Evolutionary conservation across 169 alveolate species (phyloP).

Genomic region (Perkinsus chesapeaki): DNA sequence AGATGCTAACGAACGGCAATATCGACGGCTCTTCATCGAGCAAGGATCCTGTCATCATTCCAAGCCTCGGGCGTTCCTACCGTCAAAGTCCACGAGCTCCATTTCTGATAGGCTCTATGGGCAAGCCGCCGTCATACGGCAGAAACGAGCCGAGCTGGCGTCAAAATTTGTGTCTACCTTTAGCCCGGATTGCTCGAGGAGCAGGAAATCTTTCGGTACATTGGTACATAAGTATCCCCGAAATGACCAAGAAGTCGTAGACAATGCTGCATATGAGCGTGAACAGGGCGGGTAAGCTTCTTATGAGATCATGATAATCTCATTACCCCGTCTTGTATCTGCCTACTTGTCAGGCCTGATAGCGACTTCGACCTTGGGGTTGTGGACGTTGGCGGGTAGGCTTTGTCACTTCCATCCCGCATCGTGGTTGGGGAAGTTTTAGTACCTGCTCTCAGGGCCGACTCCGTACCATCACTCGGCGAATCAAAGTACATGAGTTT

Average conservation of each 20-base stretch:
- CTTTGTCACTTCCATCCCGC: too few relatives aligned
- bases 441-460: too few relatives aligned
- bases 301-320: too few relatives aligned
- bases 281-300: not conserved
- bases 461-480: not conserved
- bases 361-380: too few relatives aligned
- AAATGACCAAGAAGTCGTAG: not conserved
- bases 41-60: not conserved
- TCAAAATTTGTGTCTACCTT: not conserved
- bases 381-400: too few relatives aligned
- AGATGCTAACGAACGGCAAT: not conserved
- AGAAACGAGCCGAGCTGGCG: not conserved
- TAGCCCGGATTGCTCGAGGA: not conserved
- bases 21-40: not conserved
- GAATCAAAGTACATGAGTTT: not conserved
- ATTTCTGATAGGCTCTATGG: not conserved
- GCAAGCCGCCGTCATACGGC: not conserved
- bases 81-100: not conserved
- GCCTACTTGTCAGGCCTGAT: too few relatives aligned
- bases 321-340: too few relatives aligned
- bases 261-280: not conserved
- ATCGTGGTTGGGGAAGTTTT: too few relatives aligned
- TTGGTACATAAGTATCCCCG: not conserved
- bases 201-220: not conserved
- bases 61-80: not conserved